Base-by-base conservation (phyloP, 73 alveolate species). In the Paramecium sonneborni region DNA sequence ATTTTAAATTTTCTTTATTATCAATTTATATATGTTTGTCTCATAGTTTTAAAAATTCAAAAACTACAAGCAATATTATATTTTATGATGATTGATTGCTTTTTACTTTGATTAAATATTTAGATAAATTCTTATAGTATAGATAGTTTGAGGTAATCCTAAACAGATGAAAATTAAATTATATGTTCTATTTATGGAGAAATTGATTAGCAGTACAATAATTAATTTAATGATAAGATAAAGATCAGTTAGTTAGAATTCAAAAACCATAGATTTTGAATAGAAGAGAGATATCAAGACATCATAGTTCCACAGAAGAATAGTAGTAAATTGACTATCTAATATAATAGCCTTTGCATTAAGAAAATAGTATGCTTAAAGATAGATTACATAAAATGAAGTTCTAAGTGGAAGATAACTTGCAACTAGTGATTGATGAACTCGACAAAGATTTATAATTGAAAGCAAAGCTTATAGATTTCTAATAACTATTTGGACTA, bases 241-340 rank as follows among this genome's bases (percentile, higher is more conserved):
- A 62, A 62, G 84, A 14, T 62, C 84, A 62, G 84, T 62, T 62
- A 62, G 84, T 62, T 15, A 62, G 23, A 62, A 62, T 62, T 62
- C 84, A 62, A 32, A 62, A 62, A 1, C 39, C 23, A 3, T 26
- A 14, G 44, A 30, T 43, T 62, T 1, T 62, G 48, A 26, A 26
- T 12, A 62, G 84, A 2, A 11, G 23, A 62, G 44, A 32, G 84
- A 62, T 10, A 26, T 26, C 0, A 62, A 62, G 24, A 30, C 84
- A 26, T 32, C 39, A 7, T 62, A 62, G 44, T 62, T 30, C 44
- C 84, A 62, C 12, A 24, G 44, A 26, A 62, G 39, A 28, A 62
- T 62, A 30, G 48, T 62, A 12, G 84, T 62, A 62, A 26, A 23
- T 1, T 7, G 44, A 52, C 6, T 18, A 5, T 12, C 15, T 11